Percentiles rank a stretch among this genome's conserved stretches.
Conservation (phyloP, 306 rosid species). For the Prosopis cineraria region DNA sequence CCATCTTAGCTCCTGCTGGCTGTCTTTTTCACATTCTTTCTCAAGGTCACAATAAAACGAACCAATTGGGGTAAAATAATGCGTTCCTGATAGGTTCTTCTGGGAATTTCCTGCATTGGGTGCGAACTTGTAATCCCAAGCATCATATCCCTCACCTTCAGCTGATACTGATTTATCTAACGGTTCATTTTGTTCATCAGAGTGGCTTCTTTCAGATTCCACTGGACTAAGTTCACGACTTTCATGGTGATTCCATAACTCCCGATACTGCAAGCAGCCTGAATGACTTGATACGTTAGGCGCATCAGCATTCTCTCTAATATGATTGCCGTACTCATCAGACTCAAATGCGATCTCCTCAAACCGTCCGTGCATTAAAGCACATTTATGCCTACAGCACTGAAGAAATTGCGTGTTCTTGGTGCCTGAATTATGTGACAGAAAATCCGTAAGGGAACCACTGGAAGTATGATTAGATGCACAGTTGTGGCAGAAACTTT, state of each 20-base stretch:
- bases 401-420: conserved; percentile 52
- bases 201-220: conserved; percentile 65
- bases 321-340: conserved; percentile 54
- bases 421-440: conserved; percentile 41
- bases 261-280: conserved; percentile 47
- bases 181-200: conserved; percentile 65
- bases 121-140: conserved; percentile 37
- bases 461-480: conserved; percentile 56
- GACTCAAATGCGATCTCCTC: conserved; percentile 80
- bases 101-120: conserved; percentile 34
- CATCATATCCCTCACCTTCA: conserved; percentile 36
- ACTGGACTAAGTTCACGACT: conserved; percentile 68
- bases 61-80: conserved; percentile 38
- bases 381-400: conserved; percentile 60
- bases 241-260: conserved; percentile 63
- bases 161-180: conserved; percentile 35
- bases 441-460: conserved; percentile 48
- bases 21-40: conserved; percentile 46
- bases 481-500: conserved; percentile 60
- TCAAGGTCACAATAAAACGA: conserved; percentile 41
- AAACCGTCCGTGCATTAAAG: conserved; percentile 82
- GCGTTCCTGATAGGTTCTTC: conserved; percentile 45
- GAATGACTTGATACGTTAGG: conserved; percentile 41
- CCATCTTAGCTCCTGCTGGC: conserved; percentile 72
- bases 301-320: conserved; percentile 36